Evolutionary conservation across 768 basidiomycete species (phyloP), one percentile per base, ranked within the genome.

Genomic region (Imleria badia): DNA sequence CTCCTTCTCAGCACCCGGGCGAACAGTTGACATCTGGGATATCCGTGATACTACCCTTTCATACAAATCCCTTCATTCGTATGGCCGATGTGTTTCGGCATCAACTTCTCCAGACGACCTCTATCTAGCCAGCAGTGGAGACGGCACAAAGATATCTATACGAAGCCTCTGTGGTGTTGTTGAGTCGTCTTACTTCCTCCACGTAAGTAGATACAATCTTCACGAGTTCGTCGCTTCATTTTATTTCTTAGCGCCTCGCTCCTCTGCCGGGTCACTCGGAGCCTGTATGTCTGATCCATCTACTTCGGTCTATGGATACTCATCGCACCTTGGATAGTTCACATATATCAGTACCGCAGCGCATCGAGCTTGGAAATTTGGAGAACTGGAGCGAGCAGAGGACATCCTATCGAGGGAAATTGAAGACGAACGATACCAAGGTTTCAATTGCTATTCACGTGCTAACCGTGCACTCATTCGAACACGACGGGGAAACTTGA

Each of bases 401-500:
- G 12, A 43, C n/a, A 45, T 31, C 1, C 31, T 64, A 20, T 52
- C 54, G 1, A 51, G 31, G 31, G 60, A 64, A 41, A 61, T 64
- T 20, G 30, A 35, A 40, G 48, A 53, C 11, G 2, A 44, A 34
- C 12, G 15, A 2, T 22, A 22, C 13, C 34, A 8, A 30, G 30
- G 6, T 30, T 45, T 49, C n/a, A 6, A 19, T 12, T 23, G 13
- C 17, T 59, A 64, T 43, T 11, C 31, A 6, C 47, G 35, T 19
- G 62, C 48, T 15, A 64, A 58, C 20, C 63, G 62, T 34, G 51
- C 63, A 15, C 43, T 64, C 19, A 41, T 64, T 42, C 62, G 63
- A 13, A n/a, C 26, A 2, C 45, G 47, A 14, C 56, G 1, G 3
- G 12, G 30, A 20, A 30, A 64, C 14, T 53, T 48, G 43, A 7